Base-by-base conservation (phyloP, 371 early-diverging fungal genomes). In the Dipsacomyces acuminosporus region DNA sequence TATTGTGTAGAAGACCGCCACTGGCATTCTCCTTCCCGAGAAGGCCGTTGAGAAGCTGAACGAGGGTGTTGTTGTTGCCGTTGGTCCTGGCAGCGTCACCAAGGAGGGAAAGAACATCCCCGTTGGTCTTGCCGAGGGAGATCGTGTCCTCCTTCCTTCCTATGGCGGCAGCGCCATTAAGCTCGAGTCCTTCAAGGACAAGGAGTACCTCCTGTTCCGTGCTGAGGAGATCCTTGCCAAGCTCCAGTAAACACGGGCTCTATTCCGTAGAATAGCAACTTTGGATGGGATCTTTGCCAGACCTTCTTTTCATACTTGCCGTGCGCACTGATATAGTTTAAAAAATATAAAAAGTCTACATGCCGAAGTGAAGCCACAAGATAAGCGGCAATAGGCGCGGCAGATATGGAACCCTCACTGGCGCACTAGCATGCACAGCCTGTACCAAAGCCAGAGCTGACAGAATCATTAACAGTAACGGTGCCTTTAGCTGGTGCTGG, bases 11-110 rank as follows among this genome's bases (percentile, higher is more conserved):
- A 82, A 93, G 80, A 97, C 98, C 38, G 88, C 92, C 30, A 75
- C 90, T n/a, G 98, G 98, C 72, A 83, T 98, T 66, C 88, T 81
- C 73, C 92, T 98, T 46, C 98, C 98, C 46, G 94, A 97, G 74
- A 95, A 95, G 82, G 89, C 96, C n/a, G 93, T 94, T 73, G 96
- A 96, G 80, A 69, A 87, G 38, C 74, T 92, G 54, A 93, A 96
- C 80, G 91, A 93, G 76, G 98, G 90, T 50, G 53, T 86, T 51
- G 94, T 98, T 49, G 75, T 97, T 71, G 91, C 96, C 33, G 91
- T 89, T 35, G 98, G 98, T 38, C 93, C 92, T 61, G 98, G 98
- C 51, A 77, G 81, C 53, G 69, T 88, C 40, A 82, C 84, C 76
- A 86, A 89, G 85, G 88, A 90, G 48, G 97, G 96, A 47, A 83